Percentiles rank a stretch among this genome's conserved stretches.
Conservation (phyloP, 73 alveolate species). For the Halteria grandinella region DNA sequence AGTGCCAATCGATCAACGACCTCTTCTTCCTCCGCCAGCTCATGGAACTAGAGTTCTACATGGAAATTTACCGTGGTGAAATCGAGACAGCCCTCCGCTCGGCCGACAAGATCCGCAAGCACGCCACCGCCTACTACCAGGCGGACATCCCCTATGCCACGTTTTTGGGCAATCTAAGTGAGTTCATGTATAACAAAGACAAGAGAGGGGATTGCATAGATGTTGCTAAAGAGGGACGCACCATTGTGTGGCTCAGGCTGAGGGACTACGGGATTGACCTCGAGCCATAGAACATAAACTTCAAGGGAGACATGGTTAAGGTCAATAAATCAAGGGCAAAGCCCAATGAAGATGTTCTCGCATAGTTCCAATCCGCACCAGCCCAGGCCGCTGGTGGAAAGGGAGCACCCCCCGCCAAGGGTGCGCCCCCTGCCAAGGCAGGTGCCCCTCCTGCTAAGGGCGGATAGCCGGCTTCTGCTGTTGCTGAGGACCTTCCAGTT, state of each 20-base stretch:
- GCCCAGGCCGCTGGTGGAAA: slow-evolving; percentile 57
- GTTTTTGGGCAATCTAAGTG: slow-evolving; percentile 51
- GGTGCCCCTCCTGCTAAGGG: too few relatives aligned
- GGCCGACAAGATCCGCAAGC: slow-evolving; percentile 23
- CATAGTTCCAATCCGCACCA: slow-evolving; percentile 24
- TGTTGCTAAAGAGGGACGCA: slow-evolving; percentile 40
- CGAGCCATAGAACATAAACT: slow-evolving; percentile 43
- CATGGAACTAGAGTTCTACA: slow-evolving; percentile 33
- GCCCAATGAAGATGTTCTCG: slow-evolving; percentile 60
- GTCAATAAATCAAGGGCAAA: slow-evolving; percentile 35
- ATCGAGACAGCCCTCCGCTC: slow-evolving; percentile 33
- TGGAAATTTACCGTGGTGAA: slow-evolving; percentile 36
- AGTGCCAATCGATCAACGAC: slow-evolving; percentile 52
- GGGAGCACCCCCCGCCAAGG: slow-evolving; percentile 19
- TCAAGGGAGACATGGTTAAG: slow-evolving; percentile 31
- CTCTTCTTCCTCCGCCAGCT: slow-evolving; percentile 28
- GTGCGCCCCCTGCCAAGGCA: slow-evolving; percentile 37
- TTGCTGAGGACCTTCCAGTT: slow-evolving; percentile 41
- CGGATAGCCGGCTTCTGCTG: slow-evolving; percentile 18
- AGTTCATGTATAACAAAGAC: slow-evolving; percentile 44
- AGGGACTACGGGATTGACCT: slow-evolving; percentile 59
- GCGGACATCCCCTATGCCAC: slow-evolving; percentile 21
- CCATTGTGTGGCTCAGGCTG: slow-evolving; percentile 25
- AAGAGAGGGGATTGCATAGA: slow-evolving; percentile 29
- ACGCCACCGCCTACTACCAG: slow-evolving; percentile 39